Conservation (phyloP, 208 protist genomes). For the Zelonia costaricensis region DNA sequence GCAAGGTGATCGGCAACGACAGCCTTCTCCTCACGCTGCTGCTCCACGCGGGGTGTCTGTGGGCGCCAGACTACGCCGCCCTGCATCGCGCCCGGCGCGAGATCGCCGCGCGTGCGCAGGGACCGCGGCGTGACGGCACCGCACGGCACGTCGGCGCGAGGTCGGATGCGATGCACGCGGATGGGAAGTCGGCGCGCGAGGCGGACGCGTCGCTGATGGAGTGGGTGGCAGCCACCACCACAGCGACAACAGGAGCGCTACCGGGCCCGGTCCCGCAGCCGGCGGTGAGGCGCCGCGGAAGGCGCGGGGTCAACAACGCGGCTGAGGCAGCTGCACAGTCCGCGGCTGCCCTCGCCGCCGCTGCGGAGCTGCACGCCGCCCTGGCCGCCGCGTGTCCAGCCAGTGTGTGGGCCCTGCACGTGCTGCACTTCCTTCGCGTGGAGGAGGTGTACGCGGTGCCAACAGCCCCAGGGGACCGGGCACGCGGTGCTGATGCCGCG, state of each 20-base stretch:
- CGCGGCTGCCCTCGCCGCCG: background rate
- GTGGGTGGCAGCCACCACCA: background rate
- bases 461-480: background rate
- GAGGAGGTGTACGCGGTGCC: slow-evolving; percentile 39
- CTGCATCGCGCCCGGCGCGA: slow-evolving; percentile 9
- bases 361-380: slow-evolving; percentile 3
- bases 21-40: slow-evolving; percentile 64
- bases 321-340: slow-evolving; percentile 9
- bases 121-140: background rate
- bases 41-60: slow-evolving; percentile 67
- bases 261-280: background rate
- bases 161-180: too few relatives aligned
- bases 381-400: slow-evolving; percentile 10
- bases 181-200: too few relatives aligned
- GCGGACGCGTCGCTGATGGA: too few relatives aligned
- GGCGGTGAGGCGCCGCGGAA: slow-evolving; percentile 6
- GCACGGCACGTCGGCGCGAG: background rate
- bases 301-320: slow-evolving; percentile 3
- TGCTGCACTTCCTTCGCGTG: slow-evolving; percentile 50
- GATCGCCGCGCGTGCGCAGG: background rate
- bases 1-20: slow-evolving; percentile 68
- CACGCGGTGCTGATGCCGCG: too few relatives aligned
- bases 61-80: slow-evolving; percentile 51
- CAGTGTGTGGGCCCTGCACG: slow-evolving; percentile 42
- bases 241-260: background rate